Percentiles rank a stretch among this genome's conserved stretches.
phyloP scores from a whole-genome alignment of 805 yeast genomes.

The Wickerhamiella australiensis region DNA sequence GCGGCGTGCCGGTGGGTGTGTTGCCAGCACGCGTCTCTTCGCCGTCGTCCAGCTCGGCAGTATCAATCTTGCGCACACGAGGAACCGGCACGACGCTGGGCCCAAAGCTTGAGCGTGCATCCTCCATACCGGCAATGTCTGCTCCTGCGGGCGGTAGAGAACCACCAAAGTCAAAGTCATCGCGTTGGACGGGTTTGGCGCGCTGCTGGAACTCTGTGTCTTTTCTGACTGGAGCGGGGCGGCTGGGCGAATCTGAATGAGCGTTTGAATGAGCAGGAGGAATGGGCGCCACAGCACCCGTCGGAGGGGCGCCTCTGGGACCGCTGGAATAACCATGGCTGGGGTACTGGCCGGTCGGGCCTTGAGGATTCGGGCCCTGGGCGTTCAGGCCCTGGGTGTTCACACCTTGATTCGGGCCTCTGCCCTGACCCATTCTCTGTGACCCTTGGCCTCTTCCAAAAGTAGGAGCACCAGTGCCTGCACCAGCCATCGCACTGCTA shows the following conservation, averaged over 20 bases:
- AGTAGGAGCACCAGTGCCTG: not conserved
- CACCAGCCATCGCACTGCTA: constrained; percentile 6
- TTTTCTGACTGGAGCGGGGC: constrained; percentile 7
- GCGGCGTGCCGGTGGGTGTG: constrained; percentile 13
- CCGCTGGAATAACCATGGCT: too few relatives aligned
- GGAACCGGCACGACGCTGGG: constrained; percentile 27
- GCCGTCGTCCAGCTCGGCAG: constrained; percentile 9
- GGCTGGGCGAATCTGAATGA: not conserved
- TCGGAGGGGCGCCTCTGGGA: not conserved
- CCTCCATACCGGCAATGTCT: constrained; percentile 22
- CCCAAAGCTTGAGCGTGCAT: constrained; percentile 18
- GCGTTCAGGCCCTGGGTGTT: too few relatives aligned
- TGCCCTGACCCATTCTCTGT: not conserved
- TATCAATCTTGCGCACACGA: constrained; percentile 16
- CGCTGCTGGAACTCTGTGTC: constrained; percentile 4
- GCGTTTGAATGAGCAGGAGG: not conserved
- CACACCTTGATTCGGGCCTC: too few relatives aligned
- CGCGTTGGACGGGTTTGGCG: not conserved
- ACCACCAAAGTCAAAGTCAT: constrained; percentile 1
- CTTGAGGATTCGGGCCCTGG: too few relatives aligned
- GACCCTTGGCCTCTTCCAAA: not conserved
- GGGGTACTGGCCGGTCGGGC: too few relatives aligned
- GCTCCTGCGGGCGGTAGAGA: constrained; percentile 24
- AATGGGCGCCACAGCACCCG: not conserved
- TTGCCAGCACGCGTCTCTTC: constrained; percentile 10